Base-by-base conservation (phyloP, 2,329 filamentous ascomycete genomes). In the Cryphonectria radicalis region DNA sequence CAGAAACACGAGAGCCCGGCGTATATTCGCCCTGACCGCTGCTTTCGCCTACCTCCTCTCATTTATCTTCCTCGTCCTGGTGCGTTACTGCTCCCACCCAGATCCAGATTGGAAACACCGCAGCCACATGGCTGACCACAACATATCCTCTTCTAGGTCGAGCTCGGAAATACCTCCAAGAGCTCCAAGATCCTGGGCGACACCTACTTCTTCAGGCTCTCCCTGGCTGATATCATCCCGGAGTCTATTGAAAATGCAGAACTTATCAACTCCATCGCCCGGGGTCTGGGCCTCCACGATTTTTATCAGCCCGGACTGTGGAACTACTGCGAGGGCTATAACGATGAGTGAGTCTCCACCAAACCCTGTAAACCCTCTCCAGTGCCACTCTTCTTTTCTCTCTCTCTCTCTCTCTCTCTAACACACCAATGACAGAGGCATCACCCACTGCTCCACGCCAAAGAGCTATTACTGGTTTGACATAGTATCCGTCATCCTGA, bases 251-350 rank as follows among this genome's bases (percentile, higher is more conserved):
- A 92, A 59, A 92, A 94, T 78, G 89, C 90, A 13, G 82, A 87
- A 35, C 86, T 97, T 63, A 92, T 97, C 81, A 97, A 97, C 84
- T 94, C 91, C 63, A 94, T 97, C 75, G 94, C 94, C 4, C 91
- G 93, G 67, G 93, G 92, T 32, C 85, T 98, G 68, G 95, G 95
- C 42, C 86, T 98, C 65, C 94, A 97, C 79, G 95, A 98, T 81
- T 98, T 97, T 82, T 98, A 98, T 81, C 92, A 94, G 77, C 92
- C 97, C 40, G 95, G 95, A 7, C 83, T 98, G 57, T 98, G 95
- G 95, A 92, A 91, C 72, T 97, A 92, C 80, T 98, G 95, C 81
- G 93, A 97, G 80, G 95, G 95, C 28, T 97, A 95, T 80, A 84
- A 89, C 70, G 86, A 88, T 76, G 85, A 91, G 81, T 88, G 78